Evolutionary conservation across 495 filamentous ascomycete species (phyloP), one percentile per base, ranked within the genome.

Genomic region (Lichina pygmaea): DNA sequence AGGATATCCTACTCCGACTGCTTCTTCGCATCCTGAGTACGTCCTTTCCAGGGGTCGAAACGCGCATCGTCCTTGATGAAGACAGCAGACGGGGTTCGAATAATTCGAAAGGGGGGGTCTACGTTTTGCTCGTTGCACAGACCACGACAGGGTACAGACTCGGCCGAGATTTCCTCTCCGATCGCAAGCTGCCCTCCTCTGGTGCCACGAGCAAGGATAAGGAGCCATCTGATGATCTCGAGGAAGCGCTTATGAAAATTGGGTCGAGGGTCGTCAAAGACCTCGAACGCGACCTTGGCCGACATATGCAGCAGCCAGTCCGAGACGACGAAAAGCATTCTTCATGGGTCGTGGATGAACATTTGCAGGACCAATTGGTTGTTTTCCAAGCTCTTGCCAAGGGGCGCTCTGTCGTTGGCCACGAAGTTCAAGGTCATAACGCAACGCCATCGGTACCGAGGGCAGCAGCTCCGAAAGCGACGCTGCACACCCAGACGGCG

Each of bases 301-400:
- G 11, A 30, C 31, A 38, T 1, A 8, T n/a, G 24, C 31, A 37
- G 10, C n/a, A 62, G 60, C 41, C 63, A 70, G 12, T 62, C 89
- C 33, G 59, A 68, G 31, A 24, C 24, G 53, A 58, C 6, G 78
- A 84, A 52, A 53, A 81, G 6, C 49, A 53, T 8, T 55, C 60
- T 39, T 66, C 66, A 0, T 69, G 68, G 6, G 63, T 62, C 17
- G 71, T 84, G 7, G 83, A 91, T 55, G 67, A 72, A 53, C 62
- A 73, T 51, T 69, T 86, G 55, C 69, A 80, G 55, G 84, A 91
- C 57, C 84, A 91, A 52, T 52, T 91, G 43, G 71, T 86, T 2
- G 65, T 89, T 4, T 91, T 86, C 52, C 81, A 91, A 54, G 77
- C 76, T 31, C 60, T 93, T 40, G 77, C 71, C 9, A 57, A 68